Conservation (phyloP, 441 rosid genomes). For the Eugenia klotzschiana region DNA sequence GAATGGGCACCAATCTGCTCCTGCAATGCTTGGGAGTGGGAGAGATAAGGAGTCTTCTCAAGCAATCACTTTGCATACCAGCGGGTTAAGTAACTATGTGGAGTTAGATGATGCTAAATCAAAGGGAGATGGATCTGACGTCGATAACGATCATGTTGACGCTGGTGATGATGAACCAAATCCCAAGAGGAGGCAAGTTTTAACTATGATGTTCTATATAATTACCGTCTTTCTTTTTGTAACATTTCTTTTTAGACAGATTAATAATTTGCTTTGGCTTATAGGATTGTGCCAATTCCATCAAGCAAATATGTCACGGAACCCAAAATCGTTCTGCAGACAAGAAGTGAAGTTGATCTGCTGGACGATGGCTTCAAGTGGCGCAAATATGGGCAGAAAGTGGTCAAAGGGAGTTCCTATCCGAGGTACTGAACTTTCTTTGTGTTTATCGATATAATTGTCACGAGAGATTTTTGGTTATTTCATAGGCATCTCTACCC, state of each 20-base stretch:
- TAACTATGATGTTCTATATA: background rate
- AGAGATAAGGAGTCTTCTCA: conserved; percentile 23
- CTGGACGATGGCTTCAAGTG: conserved; percentile 60
- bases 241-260: background rate
- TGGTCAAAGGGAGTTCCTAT: conserved; percentile 57
- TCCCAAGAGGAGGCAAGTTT: conserved; percentile 35
- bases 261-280: background rate
- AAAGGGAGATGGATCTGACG: conserved; percentile 13
- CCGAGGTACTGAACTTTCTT: conserved; percentile 24
- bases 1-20: conserved; percentile 16
- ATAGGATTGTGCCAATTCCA: conserved; percentile 28
- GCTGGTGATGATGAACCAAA: conserved; percentile 24
- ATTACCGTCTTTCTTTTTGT: background rate
- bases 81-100: conserved; percentile 39
- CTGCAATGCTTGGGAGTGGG: conserved; percentile 12
- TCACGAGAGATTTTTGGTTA: background rate
- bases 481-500: background rate
- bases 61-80: conserved; percentile 10
- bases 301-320: conserved; percentile 43
- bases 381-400: conserved; percentile 67
- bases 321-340: conserved; percentile 46
- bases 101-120: conserved; percentile 38
- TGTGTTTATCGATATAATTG: background rate
- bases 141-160: background rate
- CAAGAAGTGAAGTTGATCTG: conserved; percentile 62